These are phyloP conservation scores for Wickerhamiella cacticola DNA, from an alignment of 805 yeast species.

Conservation along the genomic window DNA sequence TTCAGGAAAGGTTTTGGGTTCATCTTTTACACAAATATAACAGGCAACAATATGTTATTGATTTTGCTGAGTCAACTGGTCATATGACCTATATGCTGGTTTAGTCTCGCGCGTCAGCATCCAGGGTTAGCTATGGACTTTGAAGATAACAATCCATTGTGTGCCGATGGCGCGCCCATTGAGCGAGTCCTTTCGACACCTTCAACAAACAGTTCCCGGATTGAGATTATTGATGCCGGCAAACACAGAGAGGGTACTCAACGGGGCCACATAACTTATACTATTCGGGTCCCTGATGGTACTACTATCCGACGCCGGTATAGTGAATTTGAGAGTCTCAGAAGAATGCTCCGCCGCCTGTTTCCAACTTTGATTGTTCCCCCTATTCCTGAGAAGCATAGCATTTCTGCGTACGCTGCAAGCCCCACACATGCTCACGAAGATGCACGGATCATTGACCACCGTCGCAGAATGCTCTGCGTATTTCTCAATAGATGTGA, in stretches of 20 bases:
- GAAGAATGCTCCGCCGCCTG: conserved; percentile 55
- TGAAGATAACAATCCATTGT: conserved; percentile 37
- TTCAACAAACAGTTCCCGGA: conserved; percentile 7
- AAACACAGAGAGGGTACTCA: conserved; percentile 71
- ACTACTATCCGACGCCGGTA: conserved; percentile 67
- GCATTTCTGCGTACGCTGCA: conserved; percentile 39
- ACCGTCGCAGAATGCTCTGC: conserved; percentile 61
- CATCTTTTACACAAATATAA: neutral
- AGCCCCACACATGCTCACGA: conserved; percentile 37
- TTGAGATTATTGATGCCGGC: conserved; percentile 61
- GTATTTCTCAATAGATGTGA: conserved; percentile 70
- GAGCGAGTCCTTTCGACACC: neutral
- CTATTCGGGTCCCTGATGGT: conserved; percentile 49
- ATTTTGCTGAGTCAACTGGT: neutral
- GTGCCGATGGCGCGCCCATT: conserved; percentile 2
- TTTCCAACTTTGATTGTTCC: conserved; percentile 80
- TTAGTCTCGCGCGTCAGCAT: conserved; percentile 5
- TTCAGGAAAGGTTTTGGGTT: conserved; percentile 42
- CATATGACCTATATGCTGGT: neutral
- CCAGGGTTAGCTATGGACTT: conserved; percentile 24
- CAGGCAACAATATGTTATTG: neutral
- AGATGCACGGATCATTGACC: conserved; percentile 39
- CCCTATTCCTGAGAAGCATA: conserved; percentile 83
- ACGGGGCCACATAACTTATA: conserved; percentile 70
- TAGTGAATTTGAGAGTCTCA: conserved; percentile 78